These are phyloP conservation scores for Spirogloea muscicola DNA, from an alignment of 139 green algal species.

Conservation along the genomic window DNA sequence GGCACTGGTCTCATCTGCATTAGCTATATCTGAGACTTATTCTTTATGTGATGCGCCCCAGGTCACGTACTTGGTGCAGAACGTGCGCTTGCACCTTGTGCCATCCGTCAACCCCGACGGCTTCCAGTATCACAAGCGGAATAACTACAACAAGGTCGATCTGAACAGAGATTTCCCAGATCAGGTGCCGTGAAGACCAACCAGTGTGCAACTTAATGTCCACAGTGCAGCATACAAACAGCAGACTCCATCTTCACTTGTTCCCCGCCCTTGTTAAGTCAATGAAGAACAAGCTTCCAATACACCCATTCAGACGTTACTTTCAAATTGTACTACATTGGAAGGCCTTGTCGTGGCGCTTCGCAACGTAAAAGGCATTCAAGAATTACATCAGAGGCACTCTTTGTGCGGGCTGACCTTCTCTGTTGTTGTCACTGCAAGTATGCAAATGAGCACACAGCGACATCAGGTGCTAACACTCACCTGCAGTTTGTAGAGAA, in stretches of 20 bases:
- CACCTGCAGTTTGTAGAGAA: not conserved
- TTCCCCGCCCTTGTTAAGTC: not conserved
- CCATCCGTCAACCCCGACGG: constrained; percentile 86
- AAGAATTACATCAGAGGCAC: not conserved
- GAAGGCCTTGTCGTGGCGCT: not conserved
- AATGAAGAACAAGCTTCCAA: not conserved
- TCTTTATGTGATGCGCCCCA: not conserved
- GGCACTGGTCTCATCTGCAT: not conserved
- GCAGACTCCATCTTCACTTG: not conserved
- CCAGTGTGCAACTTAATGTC: not conserved
- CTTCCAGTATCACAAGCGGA: constrained; percentile 54
- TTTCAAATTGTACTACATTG: not conserved
- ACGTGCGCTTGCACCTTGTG: constrained; percentile 67
- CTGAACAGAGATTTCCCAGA: constrained; percentile 93
- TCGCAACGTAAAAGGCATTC: too few species aligned
- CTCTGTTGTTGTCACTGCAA: not conserved
- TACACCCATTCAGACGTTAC: not conserved
- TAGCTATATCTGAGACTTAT: not conserved
- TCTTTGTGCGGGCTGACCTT: not conserved
- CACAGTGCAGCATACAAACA: not conserved
- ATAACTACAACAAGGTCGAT: constrained; percentile 59
- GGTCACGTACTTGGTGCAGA: constrained; percentile 56
- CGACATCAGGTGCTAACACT: not conserved
- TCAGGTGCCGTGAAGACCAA: constrained; percentile 17
- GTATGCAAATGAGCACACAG: not conserved